Evolutionary conservation across 805 yeast species (phyloP).

Genomic region (Cyberlindnera nakhonratchasimensis): DNA sequence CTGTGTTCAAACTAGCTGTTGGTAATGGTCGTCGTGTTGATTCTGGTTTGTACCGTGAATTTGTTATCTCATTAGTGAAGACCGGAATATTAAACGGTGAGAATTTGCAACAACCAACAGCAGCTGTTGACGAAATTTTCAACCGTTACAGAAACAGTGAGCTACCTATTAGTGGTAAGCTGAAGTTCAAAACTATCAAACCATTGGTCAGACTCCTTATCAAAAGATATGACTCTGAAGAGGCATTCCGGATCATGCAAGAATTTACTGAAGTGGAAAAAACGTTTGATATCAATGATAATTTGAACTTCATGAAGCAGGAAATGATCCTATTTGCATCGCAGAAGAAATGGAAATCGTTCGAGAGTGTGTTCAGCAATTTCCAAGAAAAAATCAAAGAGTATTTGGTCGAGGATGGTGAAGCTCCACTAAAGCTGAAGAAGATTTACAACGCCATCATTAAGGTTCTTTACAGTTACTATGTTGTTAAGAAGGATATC

Average conservation of each 20-base stretch:
- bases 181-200: conserved; percentile 34
- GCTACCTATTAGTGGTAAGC: conserved; percentile 21
- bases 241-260: conserved; percentile 32
- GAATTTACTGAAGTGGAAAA: conserved; percentile 30
- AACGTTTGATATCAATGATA: conserved; percentile 21
- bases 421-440: conserved; percentile 23
- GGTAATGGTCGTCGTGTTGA: conserved; percentile 24
- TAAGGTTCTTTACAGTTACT: conserved; percentile 10
- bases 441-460: conserved; percentile 24
- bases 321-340: conserved; percentile 31
- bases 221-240: conserved; percentile 30
- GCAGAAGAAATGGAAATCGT: conserved; percentile 30
- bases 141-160: conserved; percentile 24
- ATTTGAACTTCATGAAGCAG: conserved; percentile 30
- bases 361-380: conserved; percentile 26
- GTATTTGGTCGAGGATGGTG: conserved; percentile 15
- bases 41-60: conserved; percentile 29
- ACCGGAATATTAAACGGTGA: conserved; percentile 27
- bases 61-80: conserved; percentile 32
- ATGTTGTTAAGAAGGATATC: conserved; percentile 4
- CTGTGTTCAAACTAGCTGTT: conserved; percentile 28
- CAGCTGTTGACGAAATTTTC: conserved; percentile 31
- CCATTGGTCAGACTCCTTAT: conserved; percentile 34
- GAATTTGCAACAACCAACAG: conserved; percentile 29
- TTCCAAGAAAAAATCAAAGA: conserved; percentile 23